A percentile compares a stretch with the other conserved stretches of the same genome.
Conservation (phyloP, 1,284 basidiomycete species). For the Rhodofomes roseus region DNA sequence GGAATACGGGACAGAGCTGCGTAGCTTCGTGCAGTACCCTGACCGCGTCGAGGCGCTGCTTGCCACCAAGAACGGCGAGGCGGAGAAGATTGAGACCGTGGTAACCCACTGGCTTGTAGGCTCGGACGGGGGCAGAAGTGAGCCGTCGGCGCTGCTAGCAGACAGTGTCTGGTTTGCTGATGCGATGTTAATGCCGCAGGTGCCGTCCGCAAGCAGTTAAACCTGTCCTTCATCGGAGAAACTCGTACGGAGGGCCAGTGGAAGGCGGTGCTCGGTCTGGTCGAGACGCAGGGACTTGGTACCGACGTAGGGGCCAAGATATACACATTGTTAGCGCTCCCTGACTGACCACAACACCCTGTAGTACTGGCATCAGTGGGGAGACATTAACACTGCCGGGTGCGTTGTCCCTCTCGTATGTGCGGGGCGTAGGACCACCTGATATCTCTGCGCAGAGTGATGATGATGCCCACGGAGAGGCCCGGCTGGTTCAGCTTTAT, state of each 20-base stretch:
- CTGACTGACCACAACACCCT: neutral
- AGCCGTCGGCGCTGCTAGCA: neutral
- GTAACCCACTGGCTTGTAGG: constrained; percentile 26
- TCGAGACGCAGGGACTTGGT: constrained; percentile 23
- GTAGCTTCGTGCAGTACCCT: constrained; percentile 19
- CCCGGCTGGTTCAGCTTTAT: constrained; percentile 1
- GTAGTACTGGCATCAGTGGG: constrained; percentile 19
- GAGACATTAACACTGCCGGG: constrained; percentile 4
- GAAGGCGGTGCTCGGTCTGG: constrained; percentile 27
- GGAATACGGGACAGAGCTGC: constrained; percentile 27
- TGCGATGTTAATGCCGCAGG: constrained; percentile 16
- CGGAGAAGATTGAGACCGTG: constrained; percentile 8
- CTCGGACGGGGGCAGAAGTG: constrained; percentile 33
- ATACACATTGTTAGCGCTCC: neutral
- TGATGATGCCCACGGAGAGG: constrained; percentile 6
- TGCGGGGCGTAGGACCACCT: neutral
- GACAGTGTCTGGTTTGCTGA: neutral
- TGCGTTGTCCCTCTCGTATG: neutral
- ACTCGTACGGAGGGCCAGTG: constrained; percentile 15
- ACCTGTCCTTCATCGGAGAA: constrained; percentile 29
- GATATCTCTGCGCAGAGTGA: neutral
- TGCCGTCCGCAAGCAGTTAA: constrained; percentile 24
- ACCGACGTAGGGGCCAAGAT: constrained; percentile 12
- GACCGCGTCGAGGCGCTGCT: constrained; percentile 16
- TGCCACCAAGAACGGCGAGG: constrained; percentile 1